phyloP scores from a whole-genome alignment of 768 basidiomycete species.

The Naematelia aurantialba region DNA sequence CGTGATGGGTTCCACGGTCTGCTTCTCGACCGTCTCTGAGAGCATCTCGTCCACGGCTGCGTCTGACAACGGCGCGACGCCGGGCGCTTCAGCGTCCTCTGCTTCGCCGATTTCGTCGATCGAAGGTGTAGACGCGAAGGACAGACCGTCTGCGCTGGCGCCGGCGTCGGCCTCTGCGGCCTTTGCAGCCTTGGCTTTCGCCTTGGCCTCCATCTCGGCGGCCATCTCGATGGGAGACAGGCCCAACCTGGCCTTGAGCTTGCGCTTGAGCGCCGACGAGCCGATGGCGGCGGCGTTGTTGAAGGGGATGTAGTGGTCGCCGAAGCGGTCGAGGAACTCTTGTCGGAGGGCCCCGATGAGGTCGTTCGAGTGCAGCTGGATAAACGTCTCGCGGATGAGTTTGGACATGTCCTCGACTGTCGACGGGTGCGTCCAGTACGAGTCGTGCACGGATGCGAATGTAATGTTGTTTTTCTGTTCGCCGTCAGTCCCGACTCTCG shows the following conservation, averaged over 20 bases:
- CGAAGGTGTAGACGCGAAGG: too few relatives aligned
- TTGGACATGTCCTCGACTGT: conserved; percentile 82
- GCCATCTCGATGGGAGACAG: background rate
- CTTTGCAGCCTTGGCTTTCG: too few relatives aligned
- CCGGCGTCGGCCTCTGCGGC: too few relatives aligned
- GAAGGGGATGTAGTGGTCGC: conserved; percentile 53
- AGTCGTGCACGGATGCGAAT: conserved; percentile 96
- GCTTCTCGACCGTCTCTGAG: background rate
- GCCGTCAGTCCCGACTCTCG: conserved; percentile 11
- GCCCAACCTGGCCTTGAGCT: conserved; percentile 22
- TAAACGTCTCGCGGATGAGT: conserved; percentile 88
- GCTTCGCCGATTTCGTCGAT: background rate
- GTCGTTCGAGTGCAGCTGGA: conserved; percentile 83
- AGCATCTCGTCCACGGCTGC: background rate
- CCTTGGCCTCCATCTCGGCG: background rate
- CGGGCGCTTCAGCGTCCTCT: background rate
- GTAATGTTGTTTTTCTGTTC: conserved; percentile 65
- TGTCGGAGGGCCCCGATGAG: conserved; percentile 66
- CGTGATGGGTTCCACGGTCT: conserved; percentile 9
- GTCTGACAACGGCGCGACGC: background rate
- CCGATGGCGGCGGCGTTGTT: conserved; percentile 30
- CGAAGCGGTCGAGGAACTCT: conserved; percentile 80
- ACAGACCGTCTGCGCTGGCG: too few relatives aligned
- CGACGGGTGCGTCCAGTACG: conserved; percentile 95
- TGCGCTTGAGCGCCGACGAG: background rate